Base-by-base conservation (phyloP, 495 filamentous ascomycete genomes). In the Diplogelasinospora grovesii region DNA sequence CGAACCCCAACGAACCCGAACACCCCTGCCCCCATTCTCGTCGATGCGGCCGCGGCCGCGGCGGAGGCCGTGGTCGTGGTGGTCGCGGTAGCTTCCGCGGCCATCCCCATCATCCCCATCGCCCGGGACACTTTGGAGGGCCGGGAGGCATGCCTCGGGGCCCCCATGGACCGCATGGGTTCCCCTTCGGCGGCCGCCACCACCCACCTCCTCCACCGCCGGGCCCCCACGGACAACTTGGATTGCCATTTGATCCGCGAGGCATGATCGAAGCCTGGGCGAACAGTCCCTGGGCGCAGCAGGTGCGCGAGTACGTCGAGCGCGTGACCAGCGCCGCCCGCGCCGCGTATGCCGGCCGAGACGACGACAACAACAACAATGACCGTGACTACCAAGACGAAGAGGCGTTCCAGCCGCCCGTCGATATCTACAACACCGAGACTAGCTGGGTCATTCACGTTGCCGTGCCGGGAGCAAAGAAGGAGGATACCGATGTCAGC, bases 391-490 rank as follows among this genome's bases (percentile, higher is more conserved):
- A 29, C 15, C 13, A 13, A 3, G 46, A 36, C 14, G 20, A 32
- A 8, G 19, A 20, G 39, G 72, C 75, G 43, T 88, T 88, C 56
- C 54, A 51, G 4, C 86, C 86, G 4, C 70, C 75, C 3, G 69
- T 79, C 35, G 84, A 90, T 46, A 64, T 89, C 41, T 90, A 89
- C 66, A 74, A 81, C 55, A 82, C 81, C 8, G 61, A 71, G 22
- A 63, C 64, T 31, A 60, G 65, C 32, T 89, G 75, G 54, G 65
- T 83, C 9, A 56, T 90, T 15, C 85, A 90, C 53, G 59, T 86
- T 28, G 81, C 84, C 1, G 63, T 90, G 0, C 81, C 86, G 1
- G 86, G 86, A 13, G 84, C 81, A 5, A 78, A 78, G 61, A 88
- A 86, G 54, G 73, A 83, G 45, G 84, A 93, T 54, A 66, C 90